These are phyloP conservation scores for Geotrichum macrosporum DNA, from an alignment of 1,139 yeast genomes.

Conservation along the genomic window DNA sequence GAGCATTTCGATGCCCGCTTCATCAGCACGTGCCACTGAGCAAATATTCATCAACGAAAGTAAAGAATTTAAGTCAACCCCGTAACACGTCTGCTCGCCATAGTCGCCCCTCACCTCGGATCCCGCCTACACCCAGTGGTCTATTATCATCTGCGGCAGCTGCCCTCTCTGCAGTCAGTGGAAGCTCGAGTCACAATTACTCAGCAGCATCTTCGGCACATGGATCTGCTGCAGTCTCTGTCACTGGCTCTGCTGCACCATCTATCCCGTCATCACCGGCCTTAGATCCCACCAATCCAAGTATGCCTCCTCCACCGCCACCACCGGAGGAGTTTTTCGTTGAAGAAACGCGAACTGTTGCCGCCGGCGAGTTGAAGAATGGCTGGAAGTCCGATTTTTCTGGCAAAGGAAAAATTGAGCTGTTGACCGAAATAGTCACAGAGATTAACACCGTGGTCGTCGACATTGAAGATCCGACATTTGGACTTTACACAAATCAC, in stretches of 20 bases:
- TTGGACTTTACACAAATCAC: constrained; percentile 75
- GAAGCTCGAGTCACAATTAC: neutral
- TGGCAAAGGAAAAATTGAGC: constrained; percentile 69
- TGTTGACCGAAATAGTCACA: constrained; percentile 29
- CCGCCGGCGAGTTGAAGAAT: constrained; percentile 75
- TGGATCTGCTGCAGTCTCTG: no score
- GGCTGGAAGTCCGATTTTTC: constrained; percentile 96
- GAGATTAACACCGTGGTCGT: constrained; percentile 60
- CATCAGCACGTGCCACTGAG: constrained; percentile 20
- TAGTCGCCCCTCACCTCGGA: neutral
- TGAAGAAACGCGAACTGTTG: constrained; percentile 69
- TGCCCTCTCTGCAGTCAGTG: neutral
- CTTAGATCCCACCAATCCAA: neutral
- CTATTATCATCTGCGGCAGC: neutral
- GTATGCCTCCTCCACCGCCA: constrained; percentile 6
- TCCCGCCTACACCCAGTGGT: neutral
- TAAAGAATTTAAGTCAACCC: no score
- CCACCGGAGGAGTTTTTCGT: constrained; percentile 38
- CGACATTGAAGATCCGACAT: constrained; percentile 74
- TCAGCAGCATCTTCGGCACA: no score
- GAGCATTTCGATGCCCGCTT: constrained; percentile 36
- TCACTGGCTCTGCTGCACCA: neutral
- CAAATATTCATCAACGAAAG: neutral
- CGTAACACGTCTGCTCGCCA: neutral
- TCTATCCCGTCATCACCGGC: constrained; percentile 4